Evolutionary conservation across 148 eudicot genomes (phyloP).

Genomic region (Silene latifolia): DNA sequence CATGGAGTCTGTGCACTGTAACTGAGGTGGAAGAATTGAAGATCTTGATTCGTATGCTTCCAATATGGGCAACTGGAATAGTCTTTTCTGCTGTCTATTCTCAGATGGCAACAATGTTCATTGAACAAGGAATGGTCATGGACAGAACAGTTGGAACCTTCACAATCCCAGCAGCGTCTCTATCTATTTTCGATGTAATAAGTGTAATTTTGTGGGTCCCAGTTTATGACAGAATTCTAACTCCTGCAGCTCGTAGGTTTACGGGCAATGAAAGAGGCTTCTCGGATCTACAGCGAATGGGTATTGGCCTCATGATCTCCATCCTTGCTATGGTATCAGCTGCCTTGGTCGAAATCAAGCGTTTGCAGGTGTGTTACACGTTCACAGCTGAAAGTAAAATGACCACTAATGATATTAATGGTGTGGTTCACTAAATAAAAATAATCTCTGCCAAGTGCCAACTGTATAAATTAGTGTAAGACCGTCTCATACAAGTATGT

Average conservation of each 20-base stretch:
- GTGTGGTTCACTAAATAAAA: too few relatives aligned
- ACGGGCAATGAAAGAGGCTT: conserved; percentile 58
- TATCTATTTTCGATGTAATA: conserved; percentile 55
- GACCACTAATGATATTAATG: too few relatives aligned
- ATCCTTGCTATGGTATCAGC: conserved; percentile 65
- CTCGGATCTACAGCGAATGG: conserved; percentile 71
- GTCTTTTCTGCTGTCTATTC: conserved; percentile 51
- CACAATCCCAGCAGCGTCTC: conserved; percentile 63
- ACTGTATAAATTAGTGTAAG: too few relatives aligned
- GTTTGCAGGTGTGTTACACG: conserved; percentile 3
- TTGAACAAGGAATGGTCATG: conserved; percentile 57
- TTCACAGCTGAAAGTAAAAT: too few relatives aligned
- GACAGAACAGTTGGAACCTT: conserved; percentile 38
- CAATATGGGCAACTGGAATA: conserved; percentile 66
- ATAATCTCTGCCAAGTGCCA: too few relatives aligned
- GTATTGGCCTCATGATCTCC: conserved; percentile 62
- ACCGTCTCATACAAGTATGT: too few relatives aligned
- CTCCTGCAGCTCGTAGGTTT: conserved; percentile 46
- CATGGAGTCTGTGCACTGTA: conserved; percentile 60
- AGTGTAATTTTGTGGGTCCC: conserved; percentile 73
- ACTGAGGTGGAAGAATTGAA: conserved; percentile 75
- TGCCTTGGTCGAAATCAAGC: conserved; percentile 47
- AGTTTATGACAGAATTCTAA: conserved; percentile 47
- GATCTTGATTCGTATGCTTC: conserved; percentile 51
- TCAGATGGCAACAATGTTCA: conserved; percentile 63